Evolutionary conservation across 1,284 basidiomycete species (phyloP).

Genomic region (Cutaneotrichosporon dermatis): DNA sequence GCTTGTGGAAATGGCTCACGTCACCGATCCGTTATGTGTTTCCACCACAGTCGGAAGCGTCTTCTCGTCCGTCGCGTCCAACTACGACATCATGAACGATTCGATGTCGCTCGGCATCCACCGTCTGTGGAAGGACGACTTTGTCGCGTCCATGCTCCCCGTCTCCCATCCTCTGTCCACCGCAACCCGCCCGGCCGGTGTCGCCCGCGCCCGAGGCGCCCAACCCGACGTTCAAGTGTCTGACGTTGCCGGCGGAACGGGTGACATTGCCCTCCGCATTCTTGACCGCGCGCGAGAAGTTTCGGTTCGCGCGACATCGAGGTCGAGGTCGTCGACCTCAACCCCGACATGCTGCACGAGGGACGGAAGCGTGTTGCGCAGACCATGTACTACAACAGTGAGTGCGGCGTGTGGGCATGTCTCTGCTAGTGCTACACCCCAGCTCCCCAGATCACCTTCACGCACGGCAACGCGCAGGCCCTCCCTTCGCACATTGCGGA

Average conservation of each 20-base stretch:
- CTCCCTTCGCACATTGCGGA: slow-evolving; percentile 62
- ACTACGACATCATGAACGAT: slow-evolving; percentile 98
- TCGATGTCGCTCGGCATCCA: slow-evolving; percentile 95
- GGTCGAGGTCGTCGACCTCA: slow-evolving; percentile 93
- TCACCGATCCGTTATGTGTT: too few species aligned
- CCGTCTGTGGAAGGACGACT: slow-evolving; percentile 94
- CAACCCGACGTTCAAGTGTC: slow-evolving; percentile 55
- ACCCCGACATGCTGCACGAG: slow-evolving; percentile 89
- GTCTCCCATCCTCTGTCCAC: slow-evolving; percentile 44
- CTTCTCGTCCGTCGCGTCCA: slow-evolving; percentile 92
- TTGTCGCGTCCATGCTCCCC: slow-evolving; percentile 76
- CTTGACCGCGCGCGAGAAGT: slow-evolving; percentile 85
- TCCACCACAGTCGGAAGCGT: slow-evolving; percentile 67
- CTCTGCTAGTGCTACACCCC: slow-evolving; percentile 9
- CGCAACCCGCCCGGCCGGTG: slow-evolving; percentile 32
- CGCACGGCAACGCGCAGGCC: slow-evolving; percentile 87
- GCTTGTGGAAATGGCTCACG: background rate
- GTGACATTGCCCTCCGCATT: slow-evolving; percentile 92
- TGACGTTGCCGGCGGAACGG: slow-evolving; percentile 96
- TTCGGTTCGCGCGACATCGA: slow-evolving; percentile 81
- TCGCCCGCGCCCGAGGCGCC: slow-evolving; percentile 47
- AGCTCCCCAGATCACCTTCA: slow-evolving; percentile 92
- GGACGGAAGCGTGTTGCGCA: slow-evolving; percentile 85
- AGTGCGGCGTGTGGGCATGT: background rate
- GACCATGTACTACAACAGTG: slow-evolving; percentile 95